Conservation (phyloP, 2,329 filamentous ascomycete genomes). For the Blastomyces emzantsi region DNA sequence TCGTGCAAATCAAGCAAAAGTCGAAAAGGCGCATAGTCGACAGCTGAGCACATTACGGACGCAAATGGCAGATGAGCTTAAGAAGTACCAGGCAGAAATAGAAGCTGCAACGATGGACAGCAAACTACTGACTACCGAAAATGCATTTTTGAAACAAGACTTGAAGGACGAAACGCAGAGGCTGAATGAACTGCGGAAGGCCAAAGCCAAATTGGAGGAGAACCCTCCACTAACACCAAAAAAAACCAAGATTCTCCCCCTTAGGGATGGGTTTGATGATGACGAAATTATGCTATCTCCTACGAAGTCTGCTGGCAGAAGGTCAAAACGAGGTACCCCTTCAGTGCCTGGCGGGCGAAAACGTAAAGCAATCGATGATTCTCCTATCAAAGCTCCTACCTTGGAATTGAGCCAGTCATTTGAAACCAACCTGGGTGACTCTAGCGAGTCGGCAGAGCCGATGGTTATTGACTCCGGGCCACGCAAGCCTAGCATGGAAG, state of each 20-base stretch:
- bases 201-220: conserved; percentile 29
- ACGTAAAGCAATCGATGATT: conserved; percentile 43
- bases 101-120: conserved; percentile 46
- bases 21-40: conserved; percentile 45
- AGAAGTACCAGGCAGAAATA: conserved; percentile 47
- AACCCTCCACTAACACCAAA: conserved; percentile 42
- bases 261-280: conserved; percentile 57
- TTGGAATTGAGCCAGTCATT: conserved; percentile 33
- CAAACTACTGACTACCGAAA: conserved; percentile 50
- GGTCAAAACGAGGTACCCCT: conserved; percentile 46
- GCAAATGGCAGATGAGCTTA: conserved; percentile 44
- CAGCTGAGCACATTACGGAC: conserved; percentile 46
- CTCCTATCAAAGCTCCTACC: conserved; percentile 39
- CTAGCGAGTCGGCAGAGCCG: conserved; percentile 19
- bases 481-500: conserved; percentile 19
- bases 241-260: conserved; percentile 39
- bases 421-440: conserved; percentile 21
- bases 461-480: conserved; percentile 21
- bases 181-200: conserved; percentile 34
- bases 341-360: conserved; percentile 52
- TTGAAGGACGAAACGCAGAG: conserved; percentile 47
- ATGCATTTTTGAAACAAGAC: conserved; percentile 53
- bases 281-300: conserved; percentile 51
- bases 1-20: conserved; percentile 47
- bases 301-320: conserved; percentile 39